These are phyloP conservation scores for Populus ilicifolia DNA, from an alignment of 345 rosid species.

Conservation along the genomic window DNA sequence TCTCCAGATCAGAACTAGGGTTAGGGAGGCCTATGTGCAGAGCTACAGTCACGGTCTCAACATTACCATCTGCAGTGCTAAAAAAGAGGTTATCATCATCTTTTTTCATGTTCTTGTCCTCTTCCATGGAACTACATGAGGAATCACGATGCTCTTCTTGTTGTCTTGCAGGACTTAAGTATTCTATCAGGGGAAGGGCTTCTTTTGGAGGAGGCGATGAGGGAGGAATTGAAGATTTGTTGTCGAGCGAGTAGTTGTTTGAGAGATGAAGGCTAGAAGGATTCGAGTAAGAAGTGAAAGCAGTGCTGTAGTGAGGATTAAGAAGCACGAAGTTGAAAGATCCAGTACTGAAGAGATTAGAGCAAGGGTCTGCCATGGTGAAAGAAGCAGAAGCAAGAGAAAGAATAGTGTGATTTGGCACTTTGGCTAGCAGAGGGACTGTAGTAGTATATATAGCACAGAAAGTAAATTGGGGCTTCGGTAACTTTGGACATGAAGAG, in stretches of 20 bases:
- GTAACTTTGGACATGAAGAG: neutral
- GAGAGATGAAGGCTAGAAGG: neutral
- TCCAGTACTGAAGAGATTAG: constrained; percentile 26
- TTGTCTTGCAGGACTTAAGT: constrained; percentile 28
- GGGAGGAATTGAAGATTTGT: constrained; percentile 1
- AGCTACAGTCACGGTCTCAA: constrained; percentile 26
- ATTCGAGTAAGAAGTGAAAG: constrained; percentile 5
- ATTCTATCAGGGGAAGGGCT: constrained; percentile 43
- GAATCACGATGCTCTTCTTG: constrained; percentile 23
- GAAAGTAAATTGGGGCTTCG: neutral
- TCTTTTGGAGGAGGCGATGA: constrained; percentile 16
- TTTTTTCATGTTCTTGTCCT: constrained; percentile 3
- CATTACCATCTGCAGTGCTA: neutral
- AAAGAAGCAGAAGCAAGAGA: neutral
- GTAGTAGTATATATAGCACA: neutral
- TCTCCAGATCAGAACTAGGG: constrained; percentile 19
- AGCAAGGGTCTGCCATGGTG: constrained; percentile 42
- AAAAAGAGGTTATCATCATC: neutral
- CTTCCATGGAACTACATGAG: constrained; percentile 26
- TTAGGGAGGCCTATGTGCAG: constrained; percentile 46
- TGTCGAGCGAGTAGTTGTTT: neutral
- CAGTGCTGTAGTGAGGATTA: constrained; percentile 16
- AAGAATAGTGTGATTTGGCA: neutral
- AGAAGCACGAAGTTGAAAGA: constrained; percentile 38
- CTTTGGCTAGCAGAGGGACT: neutral